Percentiles rank a stretch among this genome's conserved stretches.
These are phyloP conservation scores for Terana coerulea DNA, from an alignment of 768 basidiomycete species.

Conservation along the genomic window DNA sequence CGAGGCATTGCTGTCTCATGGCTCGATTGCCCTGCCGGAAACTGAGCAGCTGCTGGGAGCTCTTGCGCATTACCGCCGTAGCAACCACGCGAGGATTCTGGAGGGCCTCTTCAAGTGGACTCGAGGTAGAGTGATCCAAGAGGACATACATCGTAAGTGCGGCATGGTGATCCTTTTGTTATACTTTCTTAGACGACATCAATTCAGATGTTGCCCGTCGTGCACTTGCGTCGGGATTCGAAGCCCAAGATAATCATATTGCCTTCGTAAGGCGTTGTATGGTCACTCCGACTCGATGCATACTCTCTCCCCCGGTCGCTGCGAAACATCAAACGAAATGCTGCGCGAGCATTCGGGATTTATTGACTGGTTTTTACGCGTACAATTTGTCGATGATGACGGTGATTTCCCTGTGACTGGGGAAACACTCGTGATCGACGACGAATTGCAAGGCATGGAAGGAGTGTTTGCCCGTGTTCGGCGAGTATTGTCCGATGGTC, in stretches of 20 bases:
- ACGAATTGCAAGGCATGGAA: slow-evolving; percentile 6
- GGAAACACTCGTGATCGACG: slow-evolving; percentile 11
- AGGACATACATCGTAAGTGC: neutral
- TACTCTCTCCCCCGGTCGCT: slow-evolving; percentile 3
- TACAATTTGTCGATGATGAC: slow-evolving; percentile 16
- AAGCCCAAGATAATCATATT: neutral
- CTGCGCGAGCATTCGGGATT: neutral
- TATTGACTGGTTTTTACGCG: slow-evolving; percentile 10
- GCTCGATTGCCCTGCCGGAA: neutral
- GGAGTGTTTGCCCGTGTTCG: slow-evolving; percentile 13
- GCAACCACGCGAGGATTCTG: neutral
- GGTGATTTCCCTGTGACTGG: slow-evolving; percentile 14
- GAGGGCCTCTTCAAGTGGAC: slow-evolving; percentile 11
- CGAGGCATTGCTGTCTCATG: slow-evolving; percentile 8
- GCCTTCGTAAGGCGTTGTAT: slow-evolving; percentile 6
- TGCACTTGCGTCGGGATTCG: neutral
- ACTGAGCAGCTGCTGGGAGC: neutral
- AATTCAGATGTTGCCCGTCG: slow-evolving; percentile 7
- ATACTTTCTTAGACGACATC: neutral
- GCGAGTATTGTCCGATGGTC: slow-evolving; percentile 3
- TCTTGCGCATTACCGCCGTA: neutral
- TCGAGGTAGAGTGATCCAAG: neutral
- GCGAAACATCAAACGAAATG: slow-evolving; percentile 11
- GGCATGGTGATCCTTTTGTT: neutral
- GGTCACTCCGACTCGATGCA: slow-evolving; percentile 9